phyloP scores from a whole-genome alignment of 208 protist genomes.

The Angomonas ambiguus region DNA sequence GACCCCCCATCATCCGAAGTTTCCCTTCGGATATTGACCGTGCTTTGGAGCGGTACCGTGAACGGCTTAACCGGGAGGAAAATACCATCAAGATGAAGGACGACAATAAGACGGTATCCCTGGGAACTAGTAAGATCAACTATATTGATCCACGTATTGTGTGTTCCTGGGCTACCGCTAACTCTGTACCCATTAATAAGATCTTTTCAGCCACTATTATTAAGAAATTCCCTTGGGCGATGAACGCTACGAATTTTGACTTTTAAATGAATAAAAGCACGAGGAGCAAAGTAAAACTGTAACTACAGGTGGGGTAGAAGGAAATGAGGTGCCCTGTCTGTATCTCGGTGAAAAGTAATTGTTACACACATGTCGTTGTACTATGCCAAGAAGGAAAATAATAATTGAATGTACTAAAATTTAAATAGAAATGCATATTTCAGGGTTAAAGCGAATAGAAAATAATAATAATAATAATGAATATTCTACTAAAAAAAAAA shows the following conservation, averaged over 20 bases:
- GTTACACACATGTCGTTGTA: too few relatives aligned
- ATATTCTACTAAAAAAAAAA: neutral
- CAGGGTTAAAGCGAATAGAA: too few relatives aligned
- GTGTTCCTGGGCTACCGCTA: slow-evolving; percentile 94
- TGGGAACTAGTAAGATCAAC: slow-evolving; percentile 98
- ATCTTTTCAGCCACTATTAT: slow-evolving; percentile 96
- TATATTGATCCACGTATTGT: slow-evolving; percentile 99
- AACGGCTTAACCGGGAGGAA: slow-evolving; percentile 79
- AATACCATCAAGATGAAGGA: slow-evolving; percentile 84
- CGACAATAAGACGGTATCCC: slow-evolving; percentile 89
- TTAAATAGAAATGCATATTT: too few relatives aligned
- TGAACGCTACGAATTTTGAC: slow-evolving; percentile 72
- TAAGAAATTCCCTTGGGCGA: slow-evolving; percentile 98
- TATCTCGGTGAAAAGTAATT: too few relatives aligned
- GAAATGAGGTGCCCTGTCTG: too few relatives aligned
- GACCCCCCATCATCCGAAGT: slow-evolving; percentile 59
- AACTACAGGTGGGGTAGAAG: too few relatives aligned
- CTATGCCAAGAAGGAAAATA: too few relatives aligned
- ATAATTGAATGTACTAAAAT: neutral
- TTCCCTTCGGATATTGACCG: slow-evolving; percentile 71
- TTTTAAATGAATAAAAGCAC: slow-evolving; percentile 36
- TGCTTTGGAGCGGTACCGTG: slow-evolving; percentile 56
- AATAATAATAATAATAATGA: slow-evolving; percentile 2
- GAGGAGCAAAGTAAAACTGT: slow-evolving; percentile 6
- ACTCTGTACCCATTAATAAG: slow-evolving; percentile 94